Conservation (phyloP, 2,329 filamentous ascomycete species). For the Penicillium sp. region DNA sequence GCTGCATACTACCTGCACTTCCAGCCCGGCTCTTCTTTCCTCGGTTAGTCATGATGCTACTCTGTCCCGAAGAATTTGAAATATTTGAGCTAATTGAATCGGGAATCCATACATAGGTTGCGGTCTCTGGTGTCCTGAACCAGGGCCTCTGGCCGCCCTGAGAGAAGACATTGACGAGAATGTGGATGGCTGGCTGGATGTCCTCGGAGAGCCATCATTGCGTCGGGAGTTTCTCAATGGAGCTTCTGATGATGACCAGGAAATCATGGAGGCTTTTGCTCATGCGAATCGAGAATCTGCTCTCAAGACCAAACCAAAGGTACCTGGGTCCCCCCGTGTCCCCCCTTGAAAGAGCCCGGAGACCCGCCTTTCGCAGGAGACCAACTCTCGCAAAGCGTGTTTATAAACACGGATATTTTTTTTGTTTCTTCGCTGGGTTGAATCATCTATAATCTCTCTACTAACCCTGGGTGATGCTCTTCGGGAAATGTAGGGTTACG, state of each 20-base stretch:
- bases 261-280: slow-evolving; percentile 64
- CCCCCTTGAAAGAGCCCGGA: too few species aligned
- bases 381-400: too few species aligned
- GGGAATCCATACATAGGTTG: slow-evolving; percentile 49
- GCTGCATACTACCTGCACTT: slow-evolving; percentile 84
- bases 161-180: slow-evolving; percentile 69
- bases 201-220: slow-evolving; percentile 57
- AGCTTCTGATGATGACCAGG: slow-evolving; percentile 50
- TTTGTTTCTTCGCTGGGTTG: slow-evolving; percentile 11
- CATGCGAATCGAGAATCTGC: slow-evolving; percentile 65
- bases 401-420: background rate
- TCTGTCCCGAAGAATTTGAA: too few species aligned
- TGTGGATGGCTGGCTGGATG: slow-evolving; percentile 62
- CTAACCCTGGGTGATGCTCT: background rate
- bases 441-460: background rate
- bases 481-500: slow-evolving; percentile 57
- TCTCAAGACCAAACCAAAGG: slow-evolving; percentile 81
- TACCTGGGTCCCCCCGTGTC: slow-evolving; percentile 34
- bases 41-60: slow-evolving; percentile 50
- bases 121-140: slow-evolving; percentile 75
- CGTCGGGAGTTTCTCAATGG: slow-evolving; percentile 60
- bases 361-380: too few species aligned
- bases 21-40: slow-evolving; percentile 63
- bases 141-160: slow-evolving; percentile 58
- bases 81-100: too few species aligned